Base-by-base conservation (phyloP, 83 land plant species). In the Larix sibirica region DNA sequence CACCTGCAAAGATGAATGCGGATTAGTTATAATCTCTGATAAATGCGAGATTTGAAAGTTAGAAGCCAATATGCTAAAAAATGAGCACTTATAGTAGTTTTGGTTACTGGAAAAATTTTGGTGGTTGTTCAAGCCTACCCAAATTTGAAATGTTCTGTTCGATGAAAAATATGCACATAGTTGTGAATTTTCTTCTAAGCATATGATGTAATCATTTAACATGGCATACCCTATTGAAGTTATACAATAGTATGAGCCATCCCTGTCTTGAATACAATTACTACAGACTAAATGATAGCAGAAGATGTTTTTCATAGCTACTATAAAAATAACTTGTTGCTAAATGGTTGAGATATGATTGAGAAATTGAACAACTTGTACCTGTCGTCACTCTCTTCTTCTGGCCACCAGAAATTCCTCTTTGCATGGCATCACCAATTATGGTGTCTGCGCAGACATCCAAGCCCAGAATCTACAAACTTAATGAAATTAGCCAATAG, bases 381-480 rank as follows among this genome's bases (percentile, higher is more conserved):
- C 90, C 88, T 82, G 90, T 88, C 18, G 90, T 88, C 6, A 88
- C 66, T 58, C 90, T 84, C 78, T 86, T 88, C 79, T 88, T 88
- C 62, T 88, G 88, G 2, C 90, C 90, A 54, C 90, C 90, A 56
- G 90, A 88, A 24, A 88, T 86, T 42, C 90, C 90, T 80, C 90
- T 88, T 80, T 81, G 75, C 88, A 88, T 86, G 33, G 85, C 83
- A 88, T 86, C 88, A 60, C 90, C 90, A 18, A 86, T 64, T 82
- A 83, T 65, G 24, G 86, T 86, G 79, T 86, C 90, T 58, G 88
- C 73, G 44, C 90, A 88, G 12, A 83, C 70, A 66, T 88, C 90
- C 77, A 88, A 77, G 58, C 90, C 89, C 50, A 87, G 83, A 50
- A 87, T 85, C 89, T 87, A 44, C 81, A 42, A 64, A 83, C n/a